These are phyloP conservation scores for Tylopilus rubrobrunneus DNA, from an alignment of 768 basidiomycete genomes.

Conservation along the genomic window DNA sequence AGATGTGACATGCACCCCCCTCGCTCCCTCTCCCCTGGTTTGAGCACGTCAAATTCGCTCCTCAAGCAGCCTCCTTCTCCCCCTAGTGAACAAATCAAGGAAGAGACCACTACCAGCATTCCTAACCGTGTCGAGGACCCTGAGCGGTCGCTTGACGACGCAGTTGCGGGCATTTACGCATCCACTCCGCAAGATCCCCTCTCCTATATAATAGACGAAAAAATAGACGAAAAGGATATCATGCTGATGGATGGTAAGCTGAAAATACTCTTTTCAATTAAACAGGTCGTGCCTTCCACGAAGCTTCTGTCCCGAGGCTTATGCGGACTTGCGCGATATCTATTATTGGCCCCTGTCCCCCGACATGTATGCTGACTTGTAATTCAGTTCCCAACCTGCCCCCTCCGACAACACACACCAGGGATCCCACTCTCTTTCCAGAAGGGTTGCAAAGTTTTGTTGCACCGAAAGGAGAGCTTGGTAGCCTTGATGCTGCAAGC, in stretches of 20 bases:
- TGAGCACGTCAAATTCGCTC: conserved; percentile 16
- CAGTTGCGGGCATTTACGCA: conserved; percentile 33
- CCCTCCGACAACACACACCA: conserved; percentile 47
- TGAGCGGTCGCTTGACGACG: conserved; percentile 27
- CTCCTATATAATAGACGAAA: conserved; percentile 49
- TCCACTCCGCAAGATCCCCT: conserved; percentile 24
- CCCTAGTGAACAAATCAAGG: not conserved
- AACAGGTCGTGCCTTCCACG: conserved; percentile 9
- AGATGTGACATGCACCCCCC: conserved; percentile 19
- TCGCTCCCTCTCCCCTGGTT: conserved; percentile 19
- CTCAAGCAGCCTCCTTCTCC: conserved; percentile 24
- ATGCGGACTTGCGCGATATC: conserved; percentile 18
- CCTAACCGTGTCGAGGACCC: not conserved
- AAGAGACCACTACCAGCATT: not conserved
- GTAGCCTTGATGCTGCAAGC: not conserved
- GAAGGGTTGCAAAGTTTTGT: conserved; percentile 27
- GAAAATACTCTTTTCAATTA: conserved; percentile 11
- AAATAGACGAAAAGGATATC: conserved; percentile 46
- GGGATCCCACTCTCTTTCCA: conserved; percentile 33
- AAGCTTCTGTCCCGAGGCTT: conserved; percentile 18
- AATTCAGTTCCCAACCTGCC: conserved; percentile 52
- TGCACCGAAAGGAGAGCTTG: conserved; percentile 16
- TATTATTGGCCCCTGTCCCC: conserved; percentile 20
- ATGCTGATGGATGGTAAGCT: conserved; percentile 56
- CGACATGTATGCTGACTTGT: conserved; percentile 15